These are phyloP conservation scores for Vanrija pseudolonga DNA, from an alignment of 1,284 basidiomycete species.

Conservation along the genomic window DNA sequence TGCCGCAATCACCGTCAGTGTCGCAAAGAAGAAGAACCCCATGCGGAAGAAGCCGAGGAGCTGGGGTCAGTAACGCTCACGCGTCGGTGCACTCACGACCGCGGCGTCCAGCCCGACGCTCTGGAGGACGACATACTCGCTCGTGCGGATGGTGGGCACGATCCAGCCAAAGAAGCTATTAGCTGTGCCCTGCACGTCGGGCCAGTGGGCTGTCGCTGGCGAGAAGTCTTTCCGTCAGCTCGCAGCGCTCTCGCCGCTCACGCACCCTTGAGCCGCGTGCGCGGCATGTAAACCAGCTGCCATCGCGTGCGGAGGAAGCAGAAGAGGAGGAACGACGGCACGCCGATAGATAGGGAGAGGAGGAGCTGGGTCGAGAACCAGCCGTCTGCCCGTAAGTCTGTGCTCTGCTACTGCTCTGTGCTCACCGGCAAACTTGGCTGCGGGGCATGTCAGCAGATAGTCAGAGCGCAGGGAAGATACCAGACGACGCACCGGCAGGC, in stretches of 20 bases:
- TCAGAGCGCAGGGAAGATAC: no score
- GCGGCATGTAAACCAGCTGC: conserved; percentile 83
- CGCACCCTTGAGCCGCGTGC: conserved; percentile 88
- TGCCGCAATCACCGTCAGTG: conserved; percentile 74
- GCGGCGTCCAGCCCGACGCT: conserved; percentile 95
- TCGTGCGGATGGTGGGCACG: conserved; percentile 80
- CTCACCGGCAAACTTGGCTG: conserved; percentile 2
- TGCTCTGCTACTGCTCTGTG: conserved; percentile 21
- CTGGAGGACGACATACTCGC: conserved; percentile 90
- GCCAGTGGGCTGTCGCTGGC: conserved; percentile 33
- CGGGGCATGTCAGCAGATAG: not conserved
- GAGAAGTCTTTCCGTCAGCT: conserved; percentile 35
- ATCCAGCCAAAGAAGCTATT: conserved; percentile 85
- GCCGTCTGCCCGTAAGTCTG: not conserved
- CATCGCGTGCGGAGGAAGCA: conserved; percentile 80
- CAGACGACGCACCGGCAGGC: no score
- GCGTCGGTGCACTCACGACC: conserved; percentile 59
- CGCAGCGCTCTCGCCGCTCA: not conserved
- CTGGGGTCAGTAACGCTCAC: conserved; percentile 49
- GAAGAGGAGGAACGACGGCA: conserved; percentile 78
- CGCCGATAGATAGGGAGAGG: conserved; percentile 73
- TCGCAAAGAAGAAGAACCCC: conserved; percentile 81
- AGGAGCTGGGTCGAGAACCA: conserved; percentile 77
- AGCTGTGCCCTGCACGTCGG: conserved; percentile 22
- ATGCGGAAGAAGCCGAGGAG: conserved; percentile 93